phyloP scores from a whole-genome alignment of 768 basidiomycete species.

The Saitozyma podzolica region DNA sequence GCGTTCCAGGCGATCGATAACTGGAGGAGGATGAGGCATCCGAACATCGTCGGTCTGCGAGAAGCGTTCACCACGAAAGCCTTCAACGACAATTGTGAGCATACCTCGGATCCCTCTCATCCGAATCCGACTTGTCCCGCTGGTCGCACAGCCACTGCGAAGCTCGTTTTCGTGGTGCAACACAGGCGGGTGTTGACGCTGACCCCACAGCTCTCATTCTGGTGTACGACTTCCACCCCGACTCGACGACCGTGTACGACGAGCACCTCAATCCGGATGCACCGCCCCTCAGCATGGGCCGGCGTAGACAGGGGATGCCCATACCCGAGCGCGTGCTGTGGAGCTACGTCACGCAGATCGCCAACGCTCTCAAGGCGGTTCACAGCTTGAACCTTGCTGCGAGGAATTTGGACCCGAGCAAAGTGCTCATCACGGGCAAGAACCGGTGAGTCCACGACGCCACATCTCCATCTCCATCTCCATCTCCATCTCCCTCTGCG shows the following conservation, averaged over 20 bases:
- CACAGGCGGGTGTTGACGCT: constrained; percentile 2
- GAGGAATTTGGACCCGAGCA: constrained; percentile 78
- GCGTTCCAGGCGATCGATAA: constrained; percentile 80
- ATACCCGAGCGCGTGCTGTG: constrained; percentile 82
- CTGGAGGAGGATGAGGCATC: constrained; percentile 83
- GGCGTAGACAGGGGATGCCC: constrained; percentile 54
- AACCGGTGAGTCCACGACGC: constrained; percentile 63
- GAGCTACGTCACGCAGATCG: constrained; percentile 89
- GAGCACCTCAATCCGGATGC: constrained; percentile 63
- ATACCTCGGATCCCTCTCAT: constrained; percentile 10
- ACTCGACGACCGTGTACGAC: constrained; percentile 74
- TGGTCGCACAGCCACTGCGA: background rate
- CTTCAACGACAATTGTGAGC: constrained; percentile 86
- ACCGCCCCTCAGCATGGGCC: constrained; percentile 28
- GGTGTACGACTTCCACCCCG: constrained; percentile 84
- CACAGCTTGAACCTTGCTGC: constrained; percentile 80
- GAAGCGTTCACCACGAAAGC: constrained; percentile 95
- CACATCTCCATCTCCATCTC: background rate
- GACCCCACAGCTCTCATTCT: constrained; percentile 73
- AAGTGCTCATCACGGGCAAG: constrained; percentile 82
- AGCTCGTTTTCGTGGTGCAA: background rate
- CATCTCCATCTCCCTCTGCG: background rate
- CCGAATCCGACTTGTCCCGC: background rate
- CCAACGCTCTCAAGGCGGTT: constrained; percentile 78
- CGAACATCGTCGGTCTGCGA: constrained; percentile 74